Conservation (phyloP, 106 monocot genomes). For the Allium cepa region DNA sequence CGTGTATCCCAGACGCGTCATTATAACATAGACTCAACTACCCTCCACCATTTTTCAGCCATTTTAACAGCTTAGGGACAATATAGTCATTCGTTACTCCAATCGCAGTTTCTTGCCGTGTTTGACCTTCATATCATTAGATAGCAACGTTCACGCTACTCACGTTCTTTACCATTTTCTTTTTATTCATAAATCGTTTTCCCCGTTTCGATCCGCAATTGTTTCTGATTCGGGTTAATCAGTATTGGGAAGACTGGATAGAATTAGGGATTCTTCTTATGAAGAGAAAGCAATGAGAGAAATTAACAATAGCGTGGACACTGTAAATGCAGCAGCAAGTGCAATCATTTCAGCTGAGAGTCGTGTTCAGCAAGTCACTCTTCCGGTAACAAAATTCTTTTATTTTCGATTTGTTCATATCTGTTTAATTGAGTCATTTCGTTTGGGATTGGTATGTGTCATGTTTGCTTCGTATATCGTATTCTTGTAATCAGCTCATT, state of each 20-base stretch:
- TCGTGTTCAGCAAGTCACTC: slow-evolving; percentile 44
- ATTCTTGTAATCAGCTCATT: too few species aligned
- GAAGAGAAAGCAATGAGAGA: slow-evolving; percentile 21
- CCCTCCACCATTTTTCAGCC: neutral
- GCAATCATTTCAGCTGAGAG: slow-evolving; percentile 44
- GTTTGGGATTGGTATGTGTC: too few species aligned
- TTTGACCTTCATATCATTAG: slow-evolving; percentile 3
- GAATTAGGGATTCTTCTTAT: slow-evolving; percentile 1
- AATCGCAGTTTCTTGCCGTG: slow-evolving; percentile 6
- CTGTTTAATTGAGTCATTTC: too few species aligned
- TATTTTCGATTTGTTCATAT: too few species aligned
- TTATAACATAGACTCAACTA: neutral
- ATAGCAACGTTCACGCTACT: too few species aligned
- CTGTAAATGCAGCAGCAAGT: slow-evolving; percentile 57
- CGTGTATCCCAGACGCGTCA: slow-evolving; percentile 3
- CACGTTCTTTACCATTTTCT: too few species aligned
- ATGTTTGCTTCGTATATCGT: too few species aligned
- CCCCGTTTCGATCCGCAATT: too few species aligned
- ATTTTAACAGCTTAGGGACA: neutral
- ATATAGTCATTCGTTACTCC: neutral
- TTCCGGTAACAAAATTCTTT: slow-evolving; percentile 17
- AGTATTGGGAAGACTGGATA: neutral
- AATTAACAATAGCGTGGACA: slow-evolving; percentile 42
- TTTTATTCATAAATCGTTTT: neutral
- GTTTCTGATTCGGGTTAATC: too few species aligned